Conservation (phyloP, 2,329 filamentous ascomycete genomes). For the Hansfordia pulvinata region DNA sequence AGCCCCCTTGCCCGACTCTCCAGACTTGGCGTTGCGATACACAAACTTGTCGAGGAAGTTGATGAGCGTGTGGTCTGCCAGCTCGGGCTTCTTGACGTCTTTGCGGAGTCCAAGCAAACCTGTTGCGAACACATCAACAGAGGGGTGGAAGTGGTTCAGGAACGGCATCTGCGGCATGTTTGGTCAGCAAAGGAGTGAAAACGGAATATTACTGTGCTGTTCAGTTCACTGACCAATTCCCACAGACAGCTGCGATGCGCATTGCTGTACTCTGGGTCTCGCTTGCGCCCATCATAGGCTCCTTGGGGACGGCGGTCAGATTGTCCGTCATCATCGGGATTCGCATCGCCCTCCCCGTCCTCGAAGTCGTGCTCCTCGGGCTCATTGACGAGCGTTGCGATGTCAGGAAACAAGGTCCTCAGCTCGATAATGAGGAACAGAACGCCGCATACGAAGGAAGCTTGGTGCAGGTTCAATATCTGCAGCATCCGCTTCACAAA, state of each 20-base stretch:
- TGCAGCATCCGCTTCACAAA: conserved; percentile 92
- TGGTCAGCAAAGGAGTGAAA: background rate
- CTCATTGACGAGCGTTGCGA: conserved; percentile 66
- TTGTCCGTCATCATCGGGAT: conserved; percentile 6
- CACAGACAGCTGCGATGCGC: conserved; percentile 89
- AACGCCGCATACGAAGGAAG: conserved; percentile 85
- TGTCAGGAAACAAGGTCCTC: conserved; percentile 63
- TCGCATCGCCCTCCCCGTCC: conserved; percentile 45
- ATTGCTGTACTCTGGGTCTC: conserved; percentile 82
- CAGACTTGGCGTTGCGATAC: conserved; percentile 83
- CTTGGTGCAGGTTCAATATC: conserved; percentile 75
- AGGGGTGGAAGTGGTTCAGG: conserved; percentile 79
- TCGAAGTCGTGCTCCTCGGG: conserved; percentile 65
- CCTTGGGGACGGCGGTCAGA: conserved; percentile 12
- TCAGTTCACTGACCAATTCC: too few relatives aligned
- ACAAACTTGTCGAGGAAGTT: conserved; percentile 97
- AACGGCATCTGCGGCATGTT: conserved; percentile 40
- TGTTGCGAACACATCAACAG: conserved; percentile 71
- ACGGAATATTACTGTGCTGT: conserved; percentile 16
- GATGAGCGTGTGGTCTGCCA: conserved; percentile 80
- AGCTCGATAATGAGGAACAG: conserved; percentile 80
- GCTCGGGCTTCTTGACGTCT: conserved; percentile 77
- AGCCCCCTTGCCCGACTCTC: conserved; percentile 53
- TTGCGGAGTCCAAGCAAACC: conserved; percentile 55
- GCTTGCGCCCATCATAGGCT: conserved; percentile 76